Conservation (phyloP, 768 basidiomycete species). For the Suillus tomentosus region DNA sequence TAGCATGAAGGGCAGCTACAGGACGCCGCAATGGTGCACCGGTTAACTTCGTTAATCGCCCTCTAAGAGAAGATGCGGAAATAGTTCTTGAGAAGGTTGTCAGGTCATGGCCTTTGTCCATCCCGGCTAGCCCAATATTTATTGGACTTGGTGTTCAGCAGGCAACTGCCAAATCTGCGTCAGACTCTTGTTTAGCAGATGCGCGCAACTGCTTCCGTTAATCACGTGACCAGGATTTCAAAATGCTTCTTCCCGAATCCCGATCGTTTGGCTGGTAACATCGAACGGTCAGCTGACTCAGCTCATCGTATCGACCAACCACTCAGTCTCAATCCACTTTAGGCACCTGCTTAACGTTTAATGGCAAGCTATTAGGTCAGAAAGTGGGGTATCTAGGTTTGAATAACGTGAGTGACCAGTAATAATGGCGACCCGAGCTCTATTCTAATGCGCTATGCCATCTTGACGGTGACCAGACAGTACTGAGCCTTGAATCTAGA, state of each 20-base stretch:
- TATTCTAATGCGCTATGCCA: neutral
- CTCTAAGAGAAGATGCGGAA: constrained; percentile 64
- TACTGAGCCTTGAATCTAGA: neutral
- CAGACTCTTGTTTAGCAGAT: too few relatives aligned
- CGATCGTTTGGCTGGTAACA: neutral
- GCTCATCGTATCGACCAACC: neutral
- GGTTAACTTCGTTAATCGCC: constrained; percentile 60
- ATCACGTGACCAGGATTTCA: neutral
- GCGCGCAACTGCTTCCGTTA: neutral
- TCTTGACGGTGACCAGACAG: neutral
- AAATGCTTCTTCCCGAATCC: neutral
- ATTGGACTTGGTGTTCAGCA: constrained; percentile 6
- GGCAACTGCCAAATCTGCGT: constrained; percentile 7
- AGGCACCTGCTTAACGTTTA: neutral
- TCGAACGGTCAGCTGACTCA: neutral
- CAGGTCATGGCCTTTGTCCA: constrained; percentile 37
- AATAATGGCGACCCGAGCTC: neutral
- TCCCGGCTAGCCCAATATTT: constrained; percentile 11
- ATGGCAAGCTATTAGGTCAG: neutral
- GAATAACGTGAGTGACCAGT: neutral
- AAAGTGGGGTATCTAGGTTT: neutral
- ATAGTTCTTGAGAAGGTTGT: constrained; percentile 48
- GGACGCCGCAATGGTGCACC: constrained; percentile 60
- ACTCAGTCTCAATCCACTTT: neutral
- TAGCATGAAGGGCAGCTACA: constrained; percentile 67